Conservation (phyloP, 106 monocot genomes). For the Agapanthus africanus region DNA sequence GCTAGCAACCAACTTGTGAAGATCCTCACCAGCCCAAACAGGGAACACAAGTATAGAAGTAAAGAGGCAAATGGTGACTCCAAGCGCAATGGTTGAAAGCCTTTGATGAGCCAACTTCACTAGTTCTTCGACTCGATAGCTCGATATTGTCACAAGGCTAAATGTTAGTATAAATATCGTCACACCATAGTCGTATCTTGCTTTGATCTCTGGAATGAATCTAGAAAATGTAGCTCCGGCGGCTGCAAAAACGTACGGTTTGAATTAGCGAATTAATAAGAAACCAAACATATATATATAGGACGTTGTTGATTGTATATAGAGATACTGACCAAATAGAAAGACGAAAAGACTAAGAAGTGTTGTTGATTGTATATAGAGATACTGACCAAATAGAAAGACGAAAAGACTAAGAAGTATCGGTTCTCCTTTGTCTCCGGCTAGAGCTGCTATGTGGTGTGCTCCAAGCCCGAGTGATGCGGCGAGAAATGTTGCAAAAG, state of each 20-base stretch:
- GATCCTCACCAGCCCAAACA: constrained; percentile 68
- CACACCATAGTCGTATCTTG: constrained; percentile 72
- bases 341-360: constrained; percentile 54
- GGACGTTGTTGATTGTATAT: too few relatives aligned
- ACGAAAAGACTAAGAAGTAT: constrained; percentile 47
- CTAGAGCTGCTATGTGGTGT: constrained; percentile 35
- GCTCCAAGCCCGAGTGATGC: constrained; percentile 49
- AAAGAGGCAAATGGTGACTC: constrained; percentile 34
- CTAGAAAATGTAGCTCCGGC: constrained; percentile 48
- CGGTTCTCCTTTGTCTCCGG: constrained; percentile 48
- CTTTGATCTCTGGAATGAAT: constrained; percentile 68
- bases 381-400: constrained; percentile 49
- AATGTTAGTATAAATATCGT: constrained; percentile 66
- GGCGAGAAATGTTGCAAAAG: constrained; percentile 48
- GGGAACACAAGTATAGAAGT: constrained; percentile 44
- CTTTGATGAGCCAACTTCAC: constrained; percentile 45
- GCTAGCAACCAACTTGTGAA: constrained; percentile 28
- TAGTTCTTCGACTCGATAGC: constrained; percentile 53
- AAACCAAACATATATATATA: not conserved
- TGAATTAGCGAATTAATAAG: not conserved
- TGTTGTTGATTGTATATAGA: too few relatives aligned
- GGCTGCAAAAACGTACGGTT: too few relatives aligned
- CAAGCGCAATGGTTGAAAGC: constrained; percentile 44
- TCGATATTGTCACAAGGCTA: constrained; percentile 60
- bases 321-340: constrained; percentile 32